Evolutionary conservation across 73 alveolate species (phyloP).

Genomic region (Paramecium sonneborni): DNA sequence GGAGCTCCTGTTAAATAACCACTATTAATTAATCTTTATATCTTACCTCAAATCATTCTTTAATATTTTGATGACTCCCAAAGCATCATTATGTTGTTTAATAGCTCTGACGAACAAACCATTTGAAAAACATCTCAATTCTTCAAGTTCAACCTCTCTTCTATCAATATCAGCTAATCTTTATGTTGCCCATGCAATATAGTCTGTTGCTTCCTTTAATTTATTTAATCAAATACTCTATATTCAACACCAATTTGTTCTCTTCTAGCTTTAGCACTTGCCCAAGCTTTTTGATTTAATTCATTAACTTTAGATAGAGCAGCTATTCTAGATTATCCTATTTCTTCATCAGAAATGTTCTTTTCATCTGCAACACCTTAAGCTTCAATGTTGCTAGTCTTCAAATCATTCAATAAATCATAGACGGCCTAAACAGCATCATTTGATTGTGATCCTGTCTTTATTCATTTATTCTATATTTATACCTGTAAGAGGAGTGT

Average conservation of each 20-base stretch:
- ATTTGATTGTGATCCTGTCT: slow-evolving; percentile 48
- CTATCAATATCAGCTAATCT: slow-evolving; percentile 55
- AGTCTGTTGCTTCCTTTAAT: slow-evolving; percentile 41
- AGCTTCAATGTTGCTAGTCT: slow-evolving; percentile 53
- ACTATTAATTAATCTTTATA: background rate
- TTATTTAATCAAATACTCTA: background rate
- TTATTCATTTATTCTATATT: background rate
- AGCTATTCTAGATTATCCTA: slow-evolving; percentile 31
- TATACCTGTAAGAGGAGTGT: background rate
- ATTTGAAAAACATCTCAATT: slow-evolving; percentile 41
- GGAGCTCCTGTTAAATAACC: slow-evolving; percentile 53
- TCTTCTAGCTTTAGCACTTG: slow-evolving; percentile 37
- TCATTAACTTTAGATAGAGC: slow-evolving; percentile 56
- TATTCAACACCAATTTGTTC: slow-evolving; percentile 44
- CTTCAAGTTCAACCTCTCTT: slow-evolving; percentile 45
- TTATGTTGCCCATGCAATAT: slow-evolving; percentile 53
- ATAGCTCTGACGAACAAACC: slow-evolving; percentile 54
- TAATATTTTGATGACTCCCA: slow-evolving; percentile 9
- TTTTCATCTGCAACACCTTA: slow-evolving; percentile 43
- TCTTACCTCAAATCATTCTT: slow-evolving; percentile 25
- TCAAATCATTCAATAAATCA: slow-evolving; percentile 49
- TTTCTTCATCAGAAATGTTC: slow-evolving; percentile 51
- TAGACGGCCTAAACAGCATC: slow-evolving; percentile 56
- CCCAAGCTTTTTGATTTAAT: slow-evolving; percentile 52
- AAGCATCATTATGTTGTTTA: slow-evolving; percentile 47